A percentile compares a stretch with the other conserved stretches of the same genome.
Evolutionary conservation across 2,329 filamentous ascomycete genomes (phyloP).

Genomic region (Trichoderma hamatum): DNA sequence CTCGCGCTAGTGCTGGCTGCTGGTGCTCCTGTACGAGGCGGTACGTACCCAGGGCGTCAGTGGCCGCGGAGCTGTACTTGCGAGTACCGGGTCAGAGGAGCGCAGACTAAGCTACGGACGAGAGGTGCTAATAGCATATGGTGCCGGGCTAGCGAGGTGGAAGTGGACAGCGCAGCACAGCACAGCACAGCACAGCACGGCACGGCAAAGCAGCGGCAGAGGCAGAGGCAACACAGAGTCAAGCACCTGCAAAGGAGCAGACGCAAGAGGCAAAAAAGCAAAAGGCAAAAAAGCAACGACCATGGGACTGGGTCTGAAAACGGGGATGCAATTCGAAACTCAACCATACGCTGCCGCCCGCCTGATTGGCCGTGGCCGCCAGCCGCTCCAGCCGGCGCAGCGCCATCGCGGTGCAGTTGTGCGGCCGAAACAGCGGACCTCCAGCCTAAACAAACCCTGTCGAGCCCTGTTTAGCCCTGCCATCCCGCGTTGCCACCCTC

Average conservation of each 20-base stretch:
- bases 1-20: neutral
- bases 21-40: neutral
- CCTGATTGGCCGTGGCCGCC: slow-evolving; percentile 41
- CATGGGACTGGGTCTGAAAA: slow-evolving; percentile 28
- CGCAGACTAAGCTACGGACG: neutral
- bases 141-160: neutral
- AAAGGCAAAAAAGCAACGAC: neutral
- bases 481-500: slow-evolving; percentile 24
- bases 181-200: neutral
- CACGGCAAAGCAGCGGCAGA: neutral
- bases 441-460: slow-evolving; percentile 25
- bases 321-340: slow-evolving; percentile 26
- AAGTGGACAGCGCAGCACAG: neutral
- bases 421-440: slow-evolving; percentile 32
- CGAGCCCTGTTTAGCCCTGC: slow-evolving; percentile 22
- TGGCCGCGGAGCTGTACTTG: neutral
- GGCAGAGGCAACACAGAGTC: too few species aligned
- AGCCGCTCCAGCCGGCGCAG: slow-evolving; percentile 29
- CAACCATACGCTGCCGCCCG: slow-evolving; percentile 37
- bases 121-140: neutral
- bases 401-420: slow-evolving; percentile 30
- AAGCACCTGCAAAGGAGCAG: neutral
- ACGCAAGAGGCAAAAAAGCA: neutral
- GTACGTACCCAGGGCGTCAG: neutral
- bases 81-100: neutral